A percentile compares a stretch with the other conserved stretches of the same genome.
Evolutionary conservation across 208 protist genomes (phyloP).

Genomic region (Trichomonas tenax): DNA sequence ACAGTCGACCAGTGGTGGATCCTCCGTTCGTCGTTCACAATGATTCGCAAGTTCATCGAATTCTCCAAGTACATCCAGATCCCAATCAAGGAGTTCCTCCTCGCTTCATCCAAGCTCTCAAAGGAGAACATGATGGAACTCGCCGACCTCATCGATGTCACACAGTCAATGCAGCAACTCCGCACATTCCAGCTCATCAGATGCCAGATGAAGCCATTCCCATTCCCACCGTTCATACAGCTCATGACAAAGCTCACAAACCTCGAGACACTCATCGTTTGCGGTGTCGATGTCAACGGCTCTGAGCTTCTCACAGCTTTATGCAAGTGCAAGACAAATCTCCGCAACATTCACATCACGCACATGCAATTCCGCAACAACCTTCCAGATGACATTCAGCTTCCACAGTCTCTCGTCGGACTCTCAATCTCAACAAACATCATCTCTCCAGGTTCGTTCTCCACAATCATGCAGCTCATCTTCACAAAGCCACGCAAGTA

Average conservation of each 20-base stretch:
- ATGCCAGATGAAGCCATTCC: neutral
- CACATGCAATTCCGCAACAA: neutral
- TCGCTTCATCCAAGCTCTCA: neutral
- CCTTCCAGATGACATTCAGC: neutral
- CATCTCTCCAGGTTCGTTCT: neutral
- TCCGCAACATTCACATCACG: neutral
- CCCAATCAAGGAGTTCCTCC: neutral
- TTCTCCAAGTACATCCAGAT: neutral
- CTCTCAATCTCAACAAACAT: neutral
- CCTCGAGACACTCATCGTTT: neutral
- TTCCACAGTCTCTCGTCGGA: neutral
- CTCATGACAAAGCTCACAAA: neutral
- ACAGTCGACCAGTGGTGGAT: neutral
- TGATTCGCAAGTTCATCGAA: neutral
- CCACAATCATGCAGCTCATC: neutral
- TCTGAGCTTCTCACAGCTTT: neutral
- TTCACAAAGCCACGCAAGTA: no score
- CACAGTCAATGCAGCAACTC: neutral
- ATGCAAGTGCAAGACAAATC: neutral
- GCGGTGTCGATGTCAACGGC: neutral
- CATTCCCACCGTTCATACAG: neutral
- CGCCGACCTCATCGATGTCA: neutral
- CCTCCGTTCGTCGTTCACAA: neutral
- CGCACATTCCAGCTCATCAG: neutral
- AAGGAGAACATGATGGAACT: neutral